These are phyloP conservation scores for Vicia faba DNA, from an alignment of 306 rosid species.

Conservation along the genomic window DNA sequence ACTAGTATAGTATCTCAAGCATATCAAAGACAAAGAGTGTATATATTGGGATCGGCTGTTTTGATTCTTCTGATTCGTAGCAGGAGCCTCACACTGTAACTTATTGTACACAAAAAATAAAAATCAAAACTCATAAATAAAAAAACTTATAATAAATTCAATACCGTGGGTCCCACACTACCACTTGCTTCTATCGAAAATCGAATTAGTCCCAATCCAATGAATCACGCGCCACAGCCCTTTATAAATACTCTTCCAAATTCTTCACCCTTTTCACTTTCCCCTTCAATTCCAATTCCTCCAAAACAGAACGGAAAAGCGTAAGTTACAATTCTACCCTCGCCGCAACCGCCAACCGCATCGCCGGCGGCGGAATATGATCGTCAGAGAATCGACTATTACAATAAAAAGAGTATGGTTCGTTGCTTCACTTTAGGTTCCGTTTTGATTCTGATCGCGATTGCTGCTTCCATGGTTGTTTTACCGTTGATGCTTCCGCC, in stretches of 20 bases:
- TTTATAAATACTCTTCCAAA: constrained; percentile 23
- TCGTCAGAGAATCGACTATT: constrained; percentile 2
- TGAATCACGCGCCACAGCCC: constrained; percentile 35
- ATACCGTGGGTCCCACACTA: constrained; percentile 31
- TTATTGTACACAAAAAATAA: constrained; percentile 28
- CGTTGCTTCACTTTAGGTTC: constrained; percentile 47
- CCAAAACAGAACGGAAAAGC: not conserved
- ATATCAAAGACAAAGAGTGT: too few species aligned
- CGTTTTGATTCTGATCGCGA: constrained; percentile 46
- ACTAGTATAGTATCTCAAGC: too few species aligned
- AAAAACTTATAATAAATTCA: not conserved
- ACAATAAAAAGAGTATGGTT: constrained; percentile 42
- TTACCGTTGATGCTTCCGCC: constrained; percentile 72
- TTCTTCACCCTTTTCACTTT: not conserved
- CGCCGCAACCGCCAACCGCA: not conserved
- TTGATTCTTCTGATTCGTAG: constrained; percentile 54
- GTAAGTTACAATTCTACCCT: constrained; percentile 9
- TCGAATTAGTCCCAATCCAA: constrained; percentile 42
- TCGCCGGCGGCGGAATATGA: constrained; percentile 38
- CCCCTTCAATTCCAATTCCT: not conserved
- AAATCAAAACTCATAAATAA: not conserved
- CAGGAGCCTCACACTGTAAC: constrained; percentile 40
- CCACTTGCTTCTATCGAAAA: constrained; percentile 35
- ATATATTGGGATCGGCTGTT: constrained; percentile 52
- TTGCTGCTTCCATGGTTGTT: constrained; percentile 66